Evolutionary conservation across 495 filamentous ascomycete genomes (phyloP).

Genomic region (Penicillium dipodomyicola): DNA sequence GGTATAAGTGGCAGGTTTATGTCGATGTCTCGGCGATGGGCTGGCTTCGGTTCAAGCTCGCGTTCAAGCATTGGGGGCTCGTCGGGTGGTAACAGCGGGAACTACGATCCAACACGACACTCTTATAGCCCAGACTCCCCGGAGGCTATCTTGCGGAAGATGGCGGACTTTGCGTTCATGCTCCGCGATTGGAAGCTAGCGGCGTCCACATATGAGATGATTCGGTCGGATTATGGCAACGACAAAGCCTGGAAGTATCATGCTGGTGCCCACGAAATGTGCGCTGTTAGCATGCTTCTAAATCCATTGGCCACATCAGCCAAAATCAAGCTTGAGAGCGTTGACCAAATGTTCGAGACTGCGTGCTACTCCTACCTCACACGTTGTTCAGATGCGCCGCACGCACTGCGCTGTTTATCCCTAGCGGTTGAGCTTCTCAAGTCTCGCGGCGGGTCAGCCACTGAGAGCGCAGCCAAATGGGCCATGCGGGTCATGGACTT

Average conservation of each 20-base stretch:
- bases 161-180: constrained; percentile 96
- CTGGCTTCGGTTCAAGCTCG: constrained; percentile 68
- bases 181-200: constrained; percentile 93
- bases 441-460: constrained; percentile 69
- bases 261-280: constrained; percentile 90
- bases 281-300: constrained; percentile 75
- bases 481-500: constrained; percentile 75
- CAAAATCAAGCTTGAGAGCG: constrained; percentile 70
- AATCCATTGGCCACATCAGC: constrained; percentile 65
- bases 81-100: constrained; percentile 49
- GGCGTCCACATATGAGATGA: constrained; percentile 82
- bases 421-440: constrained; percentile 79
- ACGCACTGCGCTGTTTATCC: constrained; percentile 71
- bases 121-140: constrained; percentile 81
- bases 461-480: constrained; percentile 87
- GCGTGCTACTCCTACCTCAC: constrained; percentile 90
- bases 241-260: constrained; percentile 97
- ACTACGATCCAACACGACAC: constrained; percentile 73
- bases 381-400: constrained; percentile 70
- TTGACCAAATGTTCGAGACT: constrained; percentile 82
- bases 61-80: constrained; percentile 42
- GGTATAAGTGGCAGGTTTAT: constrained; percentile 88
- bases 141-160: constrained; percentile 87
- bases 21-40: constrained; percentile 84
- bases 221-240: constrained; percentile 82